Evolutionary conservation across 148 eudicot genomes (phyloP), one percentile per base, ranked within the genome.

Genomic region (Vaccinium vitisidaea): DNA sequence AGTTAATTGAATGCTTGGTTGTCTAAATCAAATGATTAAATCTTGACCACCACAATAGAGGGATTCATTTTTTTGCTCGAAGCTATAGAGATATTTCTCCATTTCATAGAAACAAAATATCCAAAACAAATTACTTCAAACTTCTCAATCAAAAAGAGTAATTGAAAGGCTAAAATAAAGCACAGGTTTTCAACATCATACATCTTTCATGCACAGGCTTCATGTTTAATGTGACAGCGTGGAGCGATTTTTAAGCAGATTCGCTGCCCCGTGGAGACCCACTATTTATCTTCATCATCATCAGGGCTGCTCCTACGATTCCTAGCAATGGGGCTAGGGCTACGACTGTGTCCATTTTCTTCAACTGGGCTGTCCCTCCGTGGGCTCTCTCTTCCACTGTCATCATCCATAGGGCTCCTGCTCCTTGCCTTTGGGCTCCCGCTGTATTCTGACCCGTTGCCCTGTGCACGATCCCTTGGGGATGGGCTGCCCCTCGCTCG

Each of bases 201-300:
- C 27, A 12, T 53, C 13, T 25, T 54, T 8, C 39, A 78, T 3
- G 50, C 46, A 79, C 21, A 78, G 61, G 15, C 8, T 19, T 58
- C 2, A 32, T 3, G n/a, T 80, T 36, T 8, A 80, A 56, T 3
- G 69, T 18, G 7, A 36, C 8, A 36, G 8, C 49, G 23, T 58
- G 30, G 52, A 18, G 6, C 50, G 50, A 18, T 1, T 18, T 48
- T 56, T 27, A 83, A 25, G 80, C 56, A 83, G 85, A 89, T 46
- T 90, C 94, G 50, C 94, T 89, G 87, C 88, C 92, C 75, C 86
- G 80, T 12, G 88, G 94, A 80, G 92, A 90, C 14, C 58, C 89
- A 81, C 21, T 39, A 50, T 84, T 84, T 87, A 81, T 88, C 83
- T 32, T 90, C 92, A 23, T 90, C 91, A 15, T 90, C 91, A 9